Evolutionary conservation across 768 basidiomycete species (phyloP).

Genomic region (Panaeolus cyanescens): DNA sequence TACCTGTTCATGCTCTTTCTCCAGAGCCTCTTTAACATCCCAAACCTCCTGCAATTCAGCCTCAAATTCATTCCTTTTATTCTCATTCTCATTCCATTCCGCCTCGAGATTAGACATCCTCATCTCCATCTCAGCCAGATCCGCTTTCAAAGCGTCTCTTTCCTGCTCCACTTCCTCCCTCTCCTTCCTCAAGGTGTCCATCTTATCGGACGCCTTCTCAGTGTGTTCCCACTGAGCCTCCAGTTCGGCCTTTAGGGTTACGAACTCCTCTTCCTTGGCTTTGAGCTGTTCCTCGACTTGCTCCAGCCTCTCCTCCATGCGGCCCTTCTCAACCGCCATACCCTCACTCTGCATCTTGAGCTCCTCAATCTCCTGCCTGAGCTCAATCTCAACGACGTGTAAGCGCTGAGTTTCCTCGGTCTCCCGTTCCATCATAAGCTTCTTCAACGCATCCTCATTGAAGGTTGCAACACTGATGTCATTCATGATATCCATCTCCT

Average conservation of each 20-base stretch:
- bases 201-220: conserved; percentile 51
- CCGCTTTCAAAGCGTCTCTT: conserved; percentile 37
- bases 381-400: conserved; percentile 39
- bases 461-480: conserved; percentile 42
- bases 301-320: conserved; percentile 45
- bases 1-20: conserved; percentile 60
- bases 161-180: conserved; percentile 36
- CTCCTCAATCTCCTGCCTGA: conserved; percentile 55
- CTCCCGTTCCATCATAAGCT: conserved; percentile 40
- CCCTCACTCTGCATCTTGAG: conserved; percentile 41
- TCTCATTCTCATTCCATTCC: conserved; percentile 60
- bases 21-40: conserved; percentile 52
- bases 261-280: conserved; percentile 45
- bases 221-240: conserved; percentile 74
- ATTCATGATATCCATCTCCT: conserved; percentile 62
- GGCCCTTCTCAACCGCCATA: conserved; percentile 44
- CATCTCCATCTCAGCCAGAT: conserved; percentile 43
- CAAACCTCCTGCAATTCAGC: conserved; percentile 54
- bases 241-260: conserved; percentile 58
- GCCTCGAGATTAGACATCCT: conserved; percentile 48
- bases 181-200: conserved; percentile 35
- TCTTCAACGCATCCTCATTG: conserved; percentile 46
- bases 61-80: conserved; percentile 56
- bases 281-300: conserved; percentile 39
- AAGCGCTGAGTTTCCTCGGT: conserved; percentile 45